These are phyloP conservation scores for Nelumbo lutea DNA, from an alignment of 164 flowering plant species.

Conservation along the genomic window DNA sequence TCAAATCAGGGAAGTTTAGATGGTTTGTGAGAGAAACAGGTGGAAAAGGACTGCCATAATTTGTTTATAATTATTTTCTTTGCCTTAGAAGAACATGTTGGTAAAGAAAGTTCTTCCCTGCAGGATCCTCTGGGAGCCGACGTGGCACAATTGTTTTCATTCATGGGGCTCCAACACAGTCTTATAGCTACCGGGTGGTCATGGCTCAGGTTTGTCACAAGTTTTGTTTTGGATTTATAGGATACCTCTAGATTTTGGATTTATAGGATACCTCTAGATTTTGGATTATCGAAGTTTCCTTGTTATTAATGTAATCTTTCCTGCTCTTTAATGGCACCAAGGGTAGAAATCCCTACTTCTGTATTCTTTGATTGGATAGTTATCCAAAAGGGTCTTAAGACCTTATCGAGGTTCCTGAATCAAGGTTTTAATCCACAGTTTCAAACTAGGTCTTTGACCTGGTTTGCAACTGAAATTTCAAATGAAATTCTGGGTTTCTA, in stretches of 20 bases:
- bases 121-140: constrained; percentile 61
- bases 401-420: neutral
- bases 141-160: constrained; percentile 84
- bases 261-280: neutral
- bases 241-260: neutral
- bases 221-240: neutral
- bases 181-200: constrained; percentile 83
- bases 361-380: neutral
- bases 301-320: neutral
- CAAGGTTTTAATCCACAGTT: too few relatives aligned
- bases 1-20: constrained; percentile 59
- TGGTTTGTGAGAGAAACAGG: constrained; percentile 99
- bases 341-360: neutral
- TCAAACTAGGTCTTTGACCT: too few relatives aligned
- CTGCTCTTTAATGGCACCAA: neutral
- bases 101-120: constrained; percentile 5
- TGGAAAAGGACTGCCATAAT: constrained; percentile 13
- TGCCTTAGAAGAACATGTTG: neutral
- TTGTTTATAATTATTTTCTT: neutral
- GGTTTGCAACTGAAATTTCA: too few relatives aligned
- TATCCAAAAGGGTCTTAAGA: neutral
- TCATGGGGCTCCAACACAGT: constrained; percentile 98
- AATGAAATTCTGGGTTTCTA: too few relatives aligned
- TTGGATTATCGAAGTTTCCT: neutral
- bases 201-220: constrained; percentile 69